Evolutionary conservation across 331 rosid species (phyloP).

Genomic region (Telfairia occidentalis): DNA sequence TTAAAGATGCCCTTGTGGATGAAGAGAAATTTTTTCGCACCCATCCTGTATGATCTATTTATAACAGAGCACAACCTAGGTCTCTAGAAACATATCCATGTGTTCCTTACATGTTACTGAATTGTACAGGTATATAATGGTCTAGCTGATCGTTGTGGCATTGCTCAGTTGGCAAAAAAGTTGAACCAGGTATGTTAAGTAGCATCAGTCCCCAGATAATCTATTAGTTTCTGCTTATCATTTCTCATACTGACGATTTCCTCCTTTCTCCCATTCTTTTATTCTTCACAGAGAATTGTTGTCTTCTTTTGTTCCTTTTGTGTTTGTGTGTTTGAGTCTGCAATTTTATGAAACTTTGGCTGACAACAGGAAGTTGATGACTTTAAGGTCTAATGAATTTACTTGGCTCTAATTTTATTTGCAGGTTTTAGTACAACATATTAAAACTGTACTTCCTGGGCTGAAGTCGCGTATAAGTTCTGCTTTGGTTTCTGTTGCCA

Average conservation of each 20-base stretch:
- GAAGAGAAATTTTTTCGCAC: slow-evolving; percentile 27
- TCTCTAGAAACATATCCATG: not conserved
- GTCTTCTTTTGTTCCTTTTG: not conserved
- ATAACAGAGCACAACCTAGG: not conserved
- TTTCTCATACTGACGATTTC: not conserved
- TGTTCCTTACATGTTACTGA: not conserved
- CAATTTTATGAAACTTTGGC: not conserved
- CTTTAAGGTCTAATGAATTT: not conserved
- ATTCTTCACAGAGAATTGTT: not conserved
- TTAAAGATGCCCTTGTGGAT: slow-evolving; percentile 27
- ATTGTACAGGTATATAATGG: slow-evolving; percentile 20
- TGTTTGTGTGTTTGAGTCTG: not conserved
- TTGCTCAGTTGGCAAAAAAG: slow-evolving; percentile 25
- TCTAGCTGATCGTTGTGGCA: slow-evolving; percentile 23
- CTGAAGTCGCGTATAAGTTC: slow-evolving; percentile 28
- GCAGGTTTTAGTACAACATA: slow-evolving; percentile 35
- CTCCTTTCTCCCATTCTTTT: not conserved
- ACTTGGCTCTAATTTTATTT: not conserved
- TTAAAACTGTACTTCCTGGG: slow-evolving; percentile 24
- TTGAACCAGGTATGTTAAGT: slow-evolving; percentile 27
- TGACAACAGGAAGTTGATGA: not conserved
- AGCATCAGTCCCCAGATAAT: not conserved
- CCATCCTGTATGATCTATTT: slow-evolving; percentile 18
- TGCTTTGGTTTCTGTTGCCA: slow-evolving; percentile 8
- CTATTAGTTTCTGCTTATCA: not conserved